Evolutionary conservation across 2,329 filamentous ascomycete genomes (phyloP).

Genomic region (Cordyceps javanica): DNA sequence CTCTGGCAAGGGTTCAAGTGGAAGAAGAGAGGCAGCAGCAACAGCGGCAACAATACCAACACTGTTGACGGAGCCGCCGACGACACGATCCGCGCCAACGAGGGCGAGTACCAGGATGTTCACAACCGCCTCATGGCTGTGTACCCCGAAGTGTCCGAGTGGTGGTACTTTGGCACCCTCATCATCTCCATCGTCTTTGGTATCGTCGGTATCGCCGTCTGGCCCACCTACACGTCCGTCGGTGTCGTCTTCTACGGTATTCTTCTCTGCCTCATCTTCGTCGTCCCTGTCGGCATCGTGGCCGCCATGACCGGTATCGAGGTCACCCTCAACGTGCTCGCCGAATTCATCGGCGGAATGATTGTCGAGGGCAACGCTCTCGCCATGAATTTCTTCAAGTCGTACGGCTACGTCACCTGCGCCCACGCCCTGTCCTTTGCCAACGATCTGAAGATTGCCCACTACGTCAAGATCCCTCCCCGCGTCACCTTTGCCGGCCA

Average conservation of each 20-base stretch:
- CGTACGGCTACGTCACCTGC: slow-evolving; percentile 31
- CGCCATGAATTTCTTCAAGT: slow-evolving; percentile 26
- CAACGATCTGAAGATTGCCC: slow-evolving; percentile 45
- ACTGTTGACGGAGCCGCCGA: not conserved
- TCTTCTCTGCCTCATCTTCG: slow-evolving; percentile 32
- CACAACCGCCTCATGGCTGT: slow-evolving; percentile 28
- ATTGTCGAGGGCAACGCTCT: slow-evolving; percentile 30
- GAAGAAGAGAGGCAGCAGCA: slow-evolving; percentile 16
- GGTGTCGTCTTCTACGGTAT: slow-evolving; percentile 37
- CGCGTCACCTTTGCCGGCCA: slow-evolving; percentile 42
- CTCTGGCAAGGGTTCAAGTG: slow-evolving; percentile 20
- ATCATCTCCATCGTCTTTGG: slow-evolving; percentile 29
- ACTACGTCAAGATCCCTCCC: slow-evolving; percentile 45
- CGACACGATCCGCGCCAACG: slow-evolving; percentile 18
- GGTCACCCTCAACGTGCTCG: slow-evolving; percentile 32
- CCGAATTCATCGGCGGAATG: slow-evolving; percentile 38
- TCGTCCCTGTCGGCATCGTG: slow-evolving; percentile 36
- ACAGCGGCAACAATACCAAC: not conserved
- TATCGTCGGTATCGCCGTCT: slow-evolving; percentile 32
- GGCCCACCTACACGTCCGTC: slow-evolving; percentile 35
- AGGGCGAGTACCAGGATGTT: slow-evolving; percentile 31
- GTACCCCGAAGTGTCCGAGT: slow-evolving; percentile 32
- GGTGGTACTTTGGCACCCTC: slow-evolving; percentile 34
- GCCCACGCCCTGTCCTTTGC: slow-evolving; percentile 19
- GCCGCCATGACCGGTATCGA: slow-evolving; percentile 40